These are phyloP conservation scores for Piper longum DNA, from an alignment of 164 flowering plant species.

Conservation along the genomic window DNA sequence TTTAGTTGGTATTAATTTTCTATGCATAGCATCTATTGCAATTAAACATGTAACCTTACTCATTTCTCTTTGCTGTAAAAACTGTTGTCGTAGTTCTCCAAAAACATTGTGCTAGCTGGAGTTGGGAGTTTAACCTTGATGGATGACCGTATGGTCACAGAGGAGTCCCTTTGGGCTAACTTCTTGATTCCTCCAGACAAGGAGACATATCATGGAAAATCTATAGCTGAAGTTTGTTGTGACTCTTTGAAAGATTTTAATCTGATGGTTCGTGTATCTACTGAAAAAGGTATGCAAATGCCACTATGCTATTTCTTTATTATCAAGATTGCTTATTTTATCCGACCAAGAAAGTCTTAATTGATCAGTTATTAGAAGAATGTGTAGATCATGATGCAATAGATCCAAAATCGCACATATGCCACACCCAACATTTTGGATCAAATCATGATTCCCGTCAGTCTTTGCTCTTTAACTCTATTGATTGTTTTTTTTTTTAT, in stretches of 20 bases:
- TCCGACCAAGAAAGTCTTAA: too few species aligned
- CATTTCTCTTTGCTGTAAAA: neutral
- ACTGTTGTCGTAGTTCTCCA: slow-evolving; percentile 55
- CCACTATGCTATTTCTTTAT: too few species aligned
- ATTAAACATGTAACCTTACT: too few species aligned
- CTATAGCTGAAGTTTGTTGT: slow-evolving; percentile 79
- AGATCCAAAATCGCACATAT: too few species aligned
- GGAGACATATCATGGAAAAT: slow-evolving; percentile 27
- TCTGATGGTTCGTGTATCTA: slow-evolving; percentile 83
- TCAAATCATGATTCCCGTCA: too few species aligned
- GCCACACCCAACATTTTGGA: too few species aligned
- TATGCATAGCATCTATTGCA: too few species aligned
- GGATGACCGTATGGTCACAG: slow-evolving; percentile 63
- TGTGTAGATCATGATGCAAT: too few species aligned
- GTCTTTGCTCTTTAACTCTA: neutral
- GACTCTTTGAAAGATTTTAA: slow-evolving; percentile 83
- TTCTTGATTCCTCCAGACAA: slow-evolving; percentile 68
- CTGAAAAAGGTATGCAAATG: slow-evolving; percentile 47
- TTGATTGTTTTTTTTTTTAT: neutral
- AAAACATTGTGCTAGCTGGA: slow-evolving; percentile 91
- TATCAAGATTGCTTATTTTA: neutral
- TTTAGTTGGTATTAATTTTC: neutral
- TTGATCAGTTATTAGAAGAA: too few species aligned
- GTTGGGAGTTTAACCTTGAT: slow-evolving; percentile 84
- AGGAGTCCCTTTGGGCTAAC: slow-evolving; percentile 51